Evolutionary conservation across 768 basidiomycete genomes (phyloP).

Genomic region (Scleroderma citrinum): DNA sequence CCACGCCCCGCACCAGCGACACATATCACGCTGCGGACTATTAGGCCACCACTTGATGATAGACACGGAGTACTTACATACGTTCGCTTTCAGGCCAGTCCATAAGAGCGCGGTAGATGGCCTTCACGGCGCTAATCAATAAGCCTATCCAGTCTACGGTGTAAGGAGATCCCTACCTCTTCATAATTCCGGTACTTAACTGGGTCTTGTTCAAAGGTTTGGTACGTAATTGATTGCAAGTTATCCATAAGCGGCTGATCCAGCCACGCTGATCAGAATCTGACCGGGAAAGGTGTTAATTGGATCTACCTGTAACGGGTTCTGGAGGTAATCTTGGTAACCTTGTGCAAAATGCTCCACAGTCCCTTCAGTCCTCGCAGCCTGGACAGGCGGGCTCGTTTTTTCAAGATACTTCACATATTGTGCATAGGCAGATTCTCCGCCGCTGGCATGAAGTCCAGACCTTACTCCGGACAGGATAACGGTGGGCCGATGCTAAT

Average conservation of each 20-base stretch:
- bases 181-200: slow-evolving; percentile 96
- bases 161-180: slow-evolving; percentile 46
- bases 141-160: slow-evolving; percentile 6
- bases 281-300: slow-evolving; percentile 1
- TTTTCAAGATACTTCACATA: slow-evolving; percentile 82
- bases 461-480: slow-evolving; percentile 68
- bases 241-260: slow-evolving; percentile 94
- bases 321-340: slow-evolving; percentile 94
- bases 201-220: slow-evolving; percentile 96
- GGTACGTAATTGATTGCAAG: slow-evolving; percentile 90
- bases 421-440: slow-evolving; percentile 83
- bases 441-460: slow-evolving; percentile 70
- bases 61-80: slow-evolving; percentile 46
- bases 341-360: slow-evolving; percentile 89
- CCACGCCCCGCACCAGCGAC: slow-evolving; percentile 95
- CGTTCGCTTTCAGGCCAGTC: slow-evolving; percentile 58
- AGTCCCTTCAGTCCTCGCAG: slow-evolving; percentile 59
- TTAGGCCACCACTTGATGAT: slow-evolving; percentile 10
- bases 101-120: slow-evolving; percentile 70
- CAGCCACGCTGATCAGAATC: slow-evolving; percentile 7
- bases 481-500: slow-evolving; percentile 78
- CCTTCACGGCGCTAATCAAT: slow-evolving; percentile 38
- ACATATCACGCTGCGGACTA: slow-evolving; percentile 61
- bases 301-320: slow-evolving; percentile 74
- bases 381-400: slow-evolving; percentile 62